Conservation (phyloP, 164 flowering plant species). For the Litsea cubeba region DNA sequence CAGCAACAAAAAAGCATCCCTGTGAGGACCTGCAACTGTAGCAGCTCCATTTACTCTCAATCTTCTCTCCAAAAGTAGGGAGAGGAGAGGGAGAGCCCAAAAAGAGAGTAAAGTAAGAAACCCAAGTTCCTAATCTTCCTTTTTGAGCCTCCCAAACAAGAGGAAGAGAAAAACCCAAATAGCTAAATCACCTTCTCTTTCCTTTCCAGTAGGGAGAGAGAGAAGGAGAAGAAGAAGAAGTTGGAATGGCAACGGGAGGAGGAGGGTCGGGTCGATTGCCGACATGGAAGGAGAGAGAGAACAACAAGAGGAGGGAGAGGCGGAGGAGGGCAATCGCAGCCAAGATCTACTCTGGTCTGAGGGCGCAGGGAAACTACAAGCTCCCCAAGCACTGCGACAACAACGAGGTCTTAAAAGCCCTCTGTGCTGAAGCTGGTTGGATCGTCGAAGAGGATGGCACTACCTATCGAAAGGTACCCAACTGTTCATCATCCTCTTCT, state of each 20-base stretch:
- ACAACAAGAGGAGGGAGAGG: constrained; percentile 88
- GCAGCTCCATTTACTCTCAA: no score
- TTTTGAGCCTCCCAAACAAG: not conserved
- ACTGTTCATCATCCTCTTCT: not conserved
- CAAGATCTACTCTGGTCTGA: constrained; percentile 71
- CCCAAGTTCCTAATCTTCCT: not conserved
- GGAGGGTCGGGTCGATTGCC: constrained; percentile 62
- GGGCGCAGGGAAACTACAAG: constrained; percentile 73
- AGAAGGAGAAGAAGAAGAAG: not conserved
- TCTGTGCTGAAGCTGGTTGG: constrained; percentile 95
- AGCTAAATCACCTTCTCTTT: no score
- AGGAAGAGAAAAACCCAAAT: not conserved
- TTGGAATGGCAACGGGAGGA: constrained; percentile 39
- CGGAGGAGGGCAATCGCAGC: constrained; percentile 91
- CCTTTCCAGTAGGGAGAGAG: not conserved
- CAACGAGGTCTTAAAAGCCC: constrained; percentile 88
- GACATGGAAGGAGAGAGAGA: constrained; percentile 96
- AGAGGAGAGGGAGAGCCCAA: not conserved
- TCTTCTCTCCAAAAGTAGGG: not conserved
- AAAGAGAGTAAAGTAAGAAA: not conserved
- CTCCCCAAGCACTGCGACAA: constrained; percentile 92
- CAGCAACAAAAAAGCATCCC: no score
- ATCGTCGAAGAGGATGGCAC: constrained; percentile 87
- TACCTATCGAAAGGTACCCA: constrained; percentile 78
- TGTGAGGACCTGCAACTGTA: no score